A percentile compares a stretch with the other conserved stretches of the same genome.
phyloP scores from a whole-genome alignment of 2,329 filamentous ascomycete species.

The Lasiodiplodia theobromae region DNA sequence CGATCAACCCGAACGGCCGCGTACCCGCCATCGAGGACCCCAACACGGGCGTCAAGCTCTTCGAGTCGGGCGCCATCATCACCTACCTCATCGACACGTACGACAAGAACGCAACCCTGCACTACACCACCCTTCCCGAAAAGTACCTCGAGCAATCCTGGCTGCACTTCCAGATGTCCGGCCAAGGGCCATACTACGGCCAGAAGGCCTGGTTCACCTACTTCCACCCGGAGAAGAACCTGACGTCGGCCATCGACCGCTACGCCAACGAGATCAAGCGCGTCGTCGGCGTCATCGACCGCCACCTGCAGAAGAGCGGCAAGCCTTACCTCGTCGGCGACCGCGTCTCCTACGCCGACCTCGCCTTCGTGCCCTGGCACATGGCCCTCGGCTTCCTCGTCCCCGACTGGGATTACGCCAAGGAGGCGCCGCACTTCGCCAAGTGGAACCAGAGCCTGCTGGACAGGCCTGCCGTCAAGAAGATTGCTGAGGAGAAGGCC shows the following conservation, averaged over 20 bases:
- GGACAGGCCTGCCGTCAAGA: conserved; percentile 39
- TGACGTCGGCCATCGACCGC: conserved; percentile 52
- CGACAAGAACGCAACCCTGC: conserved; percentile 50
- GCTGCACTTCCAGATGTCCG: conserved; percentile 54
- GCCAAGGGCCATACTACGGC: conserved; percentile 57
- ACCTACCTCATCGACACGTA: conserved; percentile 55
- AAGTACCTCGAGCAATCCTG: conserved; percentile 51
- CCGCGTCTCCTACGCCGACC: conserved; percentile 53
- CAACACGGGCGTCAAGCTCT: conserved; percentile 52
- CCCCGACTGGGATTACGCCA: conserved; percentile 37
- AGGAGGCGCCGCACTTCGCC: conserved; percentile 38
- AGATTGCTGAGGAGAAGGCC: conserved; percentile 30
- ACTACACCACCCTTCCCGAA: conserved; percentile 42
- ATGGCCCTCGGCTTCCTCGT: conserved; percentile 35
- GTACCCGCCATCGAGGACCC: conserved; percentile 54
- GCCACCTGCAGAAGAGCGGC: conserved; percentile 42
- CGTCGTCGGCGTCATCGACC: conserved; percentile 54
- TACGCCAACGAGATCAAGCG: conserved; percentile 55
- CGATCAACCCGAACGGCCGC: conserved; percentile 51
- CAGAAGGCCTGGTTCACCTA: conserved; percentile 47
- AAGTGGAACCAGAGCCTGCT: conserved; percentile 40
- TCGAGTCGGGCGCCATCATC: conserved; percentile 54
- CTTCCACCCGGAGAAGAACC: conserved; percentile 51
- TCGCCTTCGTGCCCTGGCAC: conserved; percentile 51
- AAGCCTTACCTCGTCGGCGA: conserved; percentile 52